A percentile compares a stretch with the other conserved stretches of the same genome.
phyloP scores from a whole-genome alignment of 805 yeast species.

The Starmerella scarabaei region DNA sequence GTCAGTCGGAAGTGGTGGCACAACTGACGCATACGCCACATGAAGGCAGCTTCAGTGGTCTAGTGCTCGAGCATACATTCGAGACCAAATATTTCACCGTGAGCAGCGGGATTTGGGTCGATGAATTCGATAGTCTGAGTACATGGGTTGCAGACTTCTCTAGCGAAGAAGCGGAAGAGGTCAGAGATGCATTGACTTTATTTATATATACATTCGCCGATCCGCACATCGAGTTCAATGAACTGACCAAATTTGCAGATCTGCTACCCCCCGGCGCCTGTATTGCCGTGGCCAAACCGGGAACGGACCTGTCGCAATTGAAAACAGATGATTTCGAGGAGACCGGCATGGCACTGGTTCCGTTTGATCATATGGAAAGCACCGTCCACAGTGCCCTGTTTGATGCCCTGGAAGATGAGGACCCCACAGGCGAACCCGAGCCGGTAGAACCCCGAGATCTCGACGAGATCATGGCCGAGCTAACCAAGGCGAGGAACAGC shows the following conservation, averaged over 20 bases:
- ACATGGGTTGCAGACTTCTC: conserved; percentile 27
- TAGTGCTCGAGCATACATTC: conserved; percentile 20
- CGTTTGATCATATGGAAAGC: conserved; percentile 22
- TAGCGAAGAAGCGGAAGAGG: conserved; percentile 28
- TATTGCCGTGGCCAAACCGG: conserved; percentile 19
- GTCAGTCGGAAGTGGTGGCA: conserved; percentile 26
- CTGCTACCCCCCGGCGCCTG: conserved; percentile 20
- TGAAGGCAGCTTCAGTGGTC: conserved; percentile 21
- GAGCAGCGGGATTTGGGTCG: conserved; percentile 27
- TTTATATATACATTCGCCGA: conserved; percentile 22
- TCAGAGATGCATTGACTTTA: conserved; percentile 28
- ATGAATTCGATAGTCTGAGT: conserved; percentile 23
- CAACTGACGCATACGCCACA: conserved; percentile 22
- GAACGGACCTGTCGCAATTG: background rate
- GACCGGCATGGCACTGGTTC: conserved; percentile 21
- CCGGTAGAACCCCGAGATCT: conserved; percentile 23
- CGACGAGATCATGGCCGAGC: conserved; percentile 23
- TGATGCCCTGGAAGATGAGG: conserved; percentile 7
- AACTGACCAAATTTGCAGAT: conserved; percentile 16
- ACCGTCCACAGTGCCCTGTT: conserved; percentile 11
- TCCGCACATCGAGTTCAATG: conserved; percentile 2
- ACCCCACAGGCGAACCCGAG: background rate
- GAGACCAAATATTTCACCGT: conserved; percentile 27
- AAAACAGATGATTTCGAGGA: conserved; percentile 9
- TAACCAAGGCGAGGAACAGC: conserved; percentile 21